A percentile compares a stretch with the other conserved stretches of the same genome.
Conservation (phyloP, 2,329 filamentous ascomycete species). For the Cladophialophora exuberans region DNA sequence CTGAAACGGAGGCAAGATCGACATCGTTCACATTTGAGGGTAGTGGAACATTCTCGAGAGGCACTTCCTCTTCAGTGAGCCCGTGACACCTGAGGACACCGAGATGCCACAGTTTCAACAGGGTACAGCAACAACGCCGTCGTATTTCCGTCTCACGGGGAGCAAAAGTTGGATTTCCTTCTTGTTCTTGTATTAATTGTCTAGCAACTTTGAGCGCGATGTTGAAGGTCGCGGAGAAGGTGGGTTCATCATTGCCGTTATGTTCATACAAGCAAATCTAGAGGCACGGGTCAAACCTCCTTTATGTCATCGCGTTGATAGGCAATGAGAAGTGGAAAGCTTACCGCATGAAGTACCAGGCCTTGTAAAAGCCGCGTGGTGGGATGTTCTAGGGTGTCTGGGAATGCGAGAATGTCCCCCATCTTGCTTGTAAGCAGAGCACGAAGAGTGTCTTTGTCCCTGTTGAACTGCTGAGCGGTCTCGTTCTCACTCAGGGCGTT, state of each 20-base stretch:
- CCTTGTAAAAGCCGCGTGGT: neutral
- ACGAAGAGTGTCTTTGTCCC: neutral
- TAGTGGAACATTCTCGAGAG: neutral
- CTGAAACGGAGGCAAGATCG: neutral
- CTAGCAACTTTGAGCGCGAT: neutral
- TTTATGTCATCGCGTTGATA: neutral
- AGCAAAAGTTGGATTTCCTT: neutral
- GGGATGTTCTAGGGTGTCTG: neutral
- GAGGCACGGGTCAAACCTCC: neutral
- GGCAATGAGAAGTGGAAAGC: neutral
- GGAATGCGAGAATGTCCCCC: neutral
- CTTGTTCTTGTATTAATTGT: neutral
- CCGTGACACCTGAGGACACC: neutral
- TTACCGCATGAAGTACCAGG: neutral
- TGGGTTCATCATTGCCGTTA: neutral
- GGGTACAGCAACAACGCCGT: constrained; percentile 1
- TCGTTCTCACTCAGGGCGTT: neutral
- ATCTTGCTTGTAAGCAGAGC: neutral
- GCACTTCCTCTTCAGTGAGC: neutral
- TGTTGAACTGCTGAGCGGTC: neutral
- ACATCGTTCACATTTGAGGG: neutral
- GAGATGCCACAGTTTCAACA: neutral
- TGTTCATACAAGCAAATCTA: neutral
- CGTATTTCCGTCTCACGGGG: neutral
- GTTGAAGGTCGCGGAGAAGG: neutral